phyloP scores from a whole-genome alignment of 352 stramenopile species.

The Globisporangium irregulare region DNA sequence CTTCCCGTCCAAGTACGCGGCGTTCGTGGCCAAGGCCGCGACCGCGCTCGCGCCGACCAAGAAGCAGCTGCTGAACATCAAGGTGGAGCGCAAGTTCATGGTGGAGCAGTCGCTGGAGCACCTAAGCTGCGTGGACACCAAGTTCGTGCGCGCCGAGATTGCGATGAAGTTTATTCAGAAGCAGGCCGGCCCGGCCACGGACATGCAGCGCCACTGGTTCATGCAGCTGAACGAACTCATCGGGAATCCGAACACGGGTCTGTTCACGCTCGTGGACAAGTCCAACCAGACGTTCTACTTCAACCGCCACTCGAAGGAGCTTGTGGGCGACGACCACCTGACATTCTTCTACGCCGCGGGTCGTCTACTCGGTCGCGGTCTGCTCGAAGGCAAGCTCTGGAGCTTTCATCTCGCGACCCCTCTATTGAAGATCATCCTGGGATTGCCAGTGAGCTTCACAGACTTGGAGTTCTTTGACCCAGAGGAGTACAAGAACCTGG shows the following conservation, averaged over 20 bases:
- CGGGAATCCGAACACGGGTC: conserved; percentile 31
- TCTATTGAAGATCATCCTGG: not conserved
- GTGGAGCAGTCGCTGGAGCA: too few species aligned
- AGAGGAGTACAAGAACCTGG: conserved; percentile 24
- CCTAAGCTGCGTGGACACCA: too few species aligned
- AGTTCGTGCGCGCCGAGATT: too few species aligned
- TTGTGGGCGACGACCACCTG: conserved; percentile 59
- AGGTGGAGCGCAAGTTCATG: too few species aligned
- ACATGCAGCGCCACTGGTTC: conserved; percentile 79
- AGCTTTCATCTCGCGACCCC: conserved; percentile 1
- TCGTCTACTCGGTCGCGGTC: conserved; percentile 23
- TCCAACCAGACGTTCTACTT: conserved; percentile 60
- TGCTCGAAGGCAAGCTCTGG: not conserved
- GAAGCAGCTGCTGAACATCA: too few species aligned
- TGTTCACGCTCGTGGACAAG: conserved; percentile 61
- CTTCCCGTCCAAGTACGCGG: too few species aligned
- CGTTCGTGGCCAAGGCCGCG: too few species aligned
- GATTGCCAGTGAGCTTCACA: conserved; percentile 35
- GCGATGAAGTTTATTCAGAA: too few species aligned
- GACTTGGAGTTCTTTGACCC: conserved; percentile 73
- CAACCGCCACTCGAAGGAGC: conserved; percentile 52
- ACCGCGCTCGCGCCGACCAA: too few species aligned
- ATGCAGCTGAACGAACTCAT: conserved; percentile 66
- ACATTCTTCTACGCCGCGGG: conserved; percentile 60
- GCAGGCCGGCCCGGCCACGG: too few species aligned